Evolutionary conservation across 129 eudicot genomes (phyloP).

Genomic region (carrot (Daucus carota)): DNA sequence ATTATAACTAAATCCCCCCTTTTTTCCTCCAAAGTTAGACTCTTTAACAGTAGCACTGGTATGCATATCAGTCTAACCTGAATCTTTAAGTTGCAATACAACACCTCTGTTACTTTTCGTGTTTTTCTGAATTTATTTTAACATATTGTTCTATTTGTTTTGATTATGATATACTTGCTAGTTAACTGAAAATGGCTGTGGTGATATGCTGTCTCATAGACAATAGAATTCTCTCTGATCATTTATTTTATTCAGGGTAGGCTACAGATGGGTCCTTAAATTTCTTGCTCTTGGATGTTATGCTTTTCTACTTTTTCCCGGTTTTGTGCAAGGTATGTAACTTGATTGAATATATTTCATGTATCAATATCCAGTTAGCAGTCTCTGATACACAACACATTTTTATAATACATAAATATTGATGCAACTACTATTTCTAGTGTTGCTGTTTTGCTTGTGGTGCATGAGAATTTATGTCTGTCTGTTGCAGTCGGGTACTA

Average conservation of each 20-base stretch:
- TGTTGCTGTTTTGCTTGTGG: background rate
- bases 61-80: background rate
- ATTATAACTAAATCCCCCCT: too few species aligned
- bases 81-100: background rate
- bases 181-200: background rate
- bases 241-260: constrained; percentile 68
- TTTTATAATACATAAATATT: background rate
- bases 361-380: constrained; percentile 12
- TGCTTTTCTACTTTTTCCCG: constrained; percentile 72
- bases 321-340: constrained; percentile 83
- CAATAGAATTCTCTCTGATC: constrained; percentile 19
- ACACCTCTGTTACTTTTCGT: background rate
- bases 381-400: background rate
- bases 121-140: background rate
- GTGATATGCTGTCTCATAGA: background rate
- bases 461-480: constrained; percentile 10
- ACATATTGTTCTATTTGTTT: background rate
- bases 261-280: constrained; percentile 65
- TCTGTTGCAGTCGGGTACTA: constrained; percentile 67
- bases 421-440: background rate
- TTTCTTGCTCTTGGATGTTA: constrained; percentile 84
- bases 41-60: too few species aligned
- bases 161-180: background rate
- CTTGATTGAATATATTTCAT: constrained; percentile 24
- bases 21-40: too few species aligned